These are phyloP conservation scores for Uronychia setigera DNA, from an alignment of 73 alveolate genomes.

Conservation along the genomic window DNA sequence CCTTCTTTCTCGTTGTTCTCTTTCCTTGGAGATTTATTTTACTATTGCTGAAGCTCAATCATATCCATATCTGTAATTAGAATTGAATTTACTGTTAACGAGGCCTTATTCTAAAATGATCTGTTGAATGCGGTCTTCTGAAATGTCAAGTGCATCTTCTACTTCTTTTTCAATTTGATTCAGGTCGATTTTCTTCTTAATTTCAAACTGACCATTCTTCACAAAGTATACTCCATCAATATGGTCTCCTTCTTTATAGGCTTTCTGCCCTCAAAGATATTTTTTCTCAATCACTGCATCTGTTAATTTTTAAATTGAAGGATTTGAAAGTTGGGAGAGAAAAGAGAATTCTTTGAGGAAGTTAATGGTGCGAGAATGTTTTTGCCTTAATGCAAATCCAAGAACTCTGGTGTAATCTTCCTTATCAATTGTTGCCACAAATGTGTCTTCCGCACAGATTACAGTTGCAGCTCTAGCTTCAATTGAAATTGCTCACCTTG, in stretches of 20 bases:
- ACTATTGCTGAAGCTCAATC: too few species aligned
- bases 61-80: too few species aligned
- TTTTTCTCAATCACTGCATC: slow-evolving; percentile 41
- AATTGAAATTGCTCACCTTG: slow-evolving; percentile 7
- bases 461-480: slow-evolving; percentile 67
- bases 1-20: too few species aligned
- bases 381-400: slow-evolving; percentile 20
- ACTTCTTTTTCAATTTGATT: neutral
- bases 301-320: slow-evolving; percentile 57
- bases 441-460: slow-evolving; percentile 42
- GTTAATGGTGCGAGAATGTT: slow-evolving; percentile 21
- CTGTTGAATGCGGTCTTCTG: too few species aligned
- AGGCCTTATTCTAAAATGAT: too few species aligned
- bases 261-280: slow-evolving; percentile 33
- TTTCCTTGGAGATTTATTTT: too few species aligned
- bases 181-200: slow-evolving; percentile 13
- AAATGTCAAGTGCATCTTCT: neutral
- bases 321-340: slow-evolving; percentile 43
- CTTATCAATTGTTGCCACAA: slow-evolving; percentile 52
- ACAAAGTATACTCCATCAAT: slow-evolving; percentile 56
- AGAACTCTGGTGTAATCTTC: slow-evolving; percentile 41
- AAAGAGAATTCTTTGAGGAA: slow-evolving; percentile 53
- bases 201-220: slow-evolving; percentile 57
- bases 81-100: too few species aligned
- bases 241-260: slow-evolving; percentile 51